These are phyloP conservation scores for Petunia axillaris DNA, from an alignment of 257 asterid species.

Conservation along the genomic window DNA sequence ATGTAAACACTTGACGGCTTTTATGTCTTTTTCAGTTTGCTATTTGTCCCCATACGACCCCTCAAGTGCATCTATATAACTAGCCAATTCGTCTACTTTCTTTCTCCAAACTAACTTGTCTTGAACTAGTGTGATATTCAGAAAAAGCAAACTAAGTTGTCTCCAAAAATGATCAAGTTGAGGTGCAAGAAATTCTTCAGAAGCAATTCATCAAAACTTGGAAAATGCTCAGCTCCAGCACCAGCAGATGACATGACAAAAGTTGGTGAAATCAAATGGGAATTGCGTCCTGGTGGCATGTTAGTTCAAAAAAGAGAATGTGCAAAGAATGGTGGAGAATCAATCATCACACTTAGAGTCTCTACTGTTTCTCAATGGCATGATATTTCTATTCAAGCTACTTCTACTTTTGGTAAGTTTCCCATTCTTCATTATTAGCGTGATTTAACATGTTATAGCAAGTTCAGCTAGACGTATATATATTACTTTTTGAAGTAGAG, in stretches of 20 bases:
- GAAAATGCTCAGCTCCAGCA: neutral
- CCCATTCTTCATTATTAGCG: neutral
- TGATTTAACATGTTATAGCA: too few relatives aligned
- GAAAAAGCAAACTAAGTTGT: neutral
- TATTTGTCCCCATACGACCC: slow-evolving; percentile 40
- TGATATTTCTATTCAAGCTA: slow-evolving; percentile 54
- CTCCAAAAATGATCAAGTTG: slow-evolving; percentile 55
- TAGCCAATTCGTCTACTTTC: slow-evolving; percentile 27
- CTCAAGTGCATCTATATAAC: slow-evolving; percentile 46
- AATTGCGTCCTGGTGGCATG: slow-evolving; percentile 88
- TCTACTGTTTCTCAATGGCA: slow-evolving; percentile 67
- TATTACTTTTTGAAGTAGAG: too few relatives aligned
- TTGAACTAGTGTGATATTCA: neutral
- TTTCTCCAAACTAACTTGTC: slow-evolving; percentile 20
- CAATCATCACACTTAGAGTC: slow-evolving; percentile 55
- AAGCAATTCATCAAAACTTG: slow-evolving; percentile 50
- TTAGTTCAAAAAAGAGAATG: slow-evolving; percentile 72
- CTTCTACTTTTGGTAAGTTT: slow-evolving; percentile 79
- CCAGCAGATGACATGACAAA: neutral
- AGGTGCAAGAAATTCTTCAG: slow-evolving; percentile 67
- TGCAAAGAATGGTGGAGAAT: slow-evolving; percentile 40
- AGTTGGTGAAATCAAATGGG: slow-evolving; percentile 70
- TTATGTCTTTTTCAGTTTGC: slow-evolving; percentile 31
- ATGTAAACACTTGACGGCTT: slow-evolving; percentile 25
- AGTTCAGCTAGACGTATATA: too few relatives aligned